phyloP scores from a whole-genome alignment of 768 basidiomycete species.

The Dacryopinax spathularia region DNA sequence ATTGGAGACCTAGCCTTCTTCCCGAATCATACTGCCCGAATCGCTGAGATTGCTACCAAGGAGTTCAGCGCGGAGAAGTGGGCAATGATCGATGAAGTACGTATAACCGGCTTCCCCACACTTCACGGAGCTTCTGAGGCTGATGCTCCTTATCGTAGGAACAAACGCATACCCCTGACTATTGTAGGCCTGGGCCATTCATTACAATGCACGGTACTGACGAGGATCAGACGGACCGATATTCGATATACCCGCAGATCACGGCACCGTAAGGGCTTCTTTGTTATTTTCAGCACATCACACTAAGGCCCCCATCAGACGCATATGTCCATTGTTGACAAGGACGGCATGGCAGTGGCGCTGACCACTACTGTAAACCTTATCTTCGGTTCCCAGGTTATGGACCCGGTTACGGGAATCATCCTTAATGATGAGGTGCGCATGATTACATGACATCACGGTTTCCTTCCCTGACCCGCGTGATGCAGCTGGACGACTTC shows the following conservation, averaged over 20 bases:
- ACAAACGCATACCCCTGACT: conserved; percentile 7
- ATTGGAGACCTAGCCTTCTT: conserved; percentile 64
- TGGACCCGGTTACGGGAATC: conserved; percentile 77
- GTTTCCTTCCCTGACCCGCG: neutral
- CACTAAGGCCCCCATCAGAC: conserved; percentile 36
- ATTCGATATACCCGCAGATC: conserved; percentile 62
- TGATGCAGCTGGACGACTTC: conserved; percentile 73
- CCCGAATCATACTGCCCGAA: conserved; percentile 36
- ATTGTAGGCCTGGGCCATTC: neutral
- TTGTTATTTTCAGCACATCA: neutral
- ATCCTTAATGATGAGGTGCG: conserved; percentile 74
- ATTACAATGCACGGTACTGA: conserved; percentile 54
- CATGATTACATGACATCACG: neutral
- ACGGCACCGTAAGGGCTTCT: conserved; percentile 57
- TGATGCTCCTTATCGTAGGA: neutral
- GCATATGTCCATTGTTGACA: conserved; percentile 72
- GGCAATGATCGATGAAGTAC: conserved; percentile 25
- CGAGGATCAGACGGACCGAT: conserved; percentile 73
- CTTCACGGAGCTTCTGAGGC: conserved; percentile 44
- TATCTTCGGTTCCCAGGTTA: conserved; percentile 75
- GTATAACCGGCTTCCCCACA: conserved; percentile 46
- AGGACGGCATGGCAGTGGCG: conserved; percentile 67
- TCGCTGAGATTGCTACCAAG: conserved; percentile 55
- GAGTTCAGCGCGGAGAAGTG: conserved; percentile 12
- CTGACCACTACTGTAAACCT: conserved; percentile 83